Evolutionary conservation across 2,329 filamentous ascomycete species (phyloP).

Genomic region (Phaeoacremonium minimum): DNA sequence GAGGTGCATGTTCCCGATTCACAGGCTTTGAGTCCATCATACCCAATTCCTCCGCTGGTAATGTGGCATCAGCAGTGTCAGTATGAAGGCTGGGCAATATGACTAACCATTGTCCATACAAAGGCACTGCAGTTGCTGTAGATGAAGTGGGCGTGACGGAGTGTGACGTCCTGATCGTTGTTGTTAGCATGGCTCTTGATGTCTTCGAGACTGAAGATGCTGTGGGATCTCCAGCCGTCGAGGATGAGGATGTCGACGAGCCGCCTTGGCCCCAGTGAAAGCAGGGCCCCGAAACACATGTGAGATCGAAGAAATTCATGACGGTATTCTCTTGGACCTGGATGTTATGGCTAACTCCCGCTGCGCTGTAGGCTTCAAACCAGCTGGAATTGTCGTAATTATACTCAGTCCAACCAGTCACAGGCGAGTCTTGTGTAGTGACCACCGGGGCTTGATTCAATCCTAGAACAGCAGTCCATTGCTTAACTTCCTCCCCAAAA

Average conservation of each 20-base stretch:
- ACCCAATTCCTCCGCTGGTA: conserved; percentile 9
- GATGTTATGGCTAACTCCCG: conserved; percentile 32
- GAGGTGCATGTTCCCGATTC: conserved; percentile 5
- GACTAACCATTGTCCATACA: too few species aligned
- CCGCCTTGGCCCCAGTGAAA: conserved; percentile 30
- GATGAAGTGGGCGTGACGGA: too few species aligned
- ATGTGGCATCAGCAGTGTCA: too few species aligned
- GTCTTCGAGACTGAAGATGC: too few species aligned
- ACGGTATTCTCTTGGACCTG: conserved; percentile 29
- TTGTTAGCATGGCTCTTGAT: too few species aligned
- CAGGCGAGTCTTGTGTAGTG: conserved; percentile 23
- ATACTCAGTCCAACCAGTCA: conserved; percentile 29
- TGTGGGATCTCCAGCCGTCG: too few species aligned
- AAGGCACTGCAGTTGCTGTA: too few species aligned
- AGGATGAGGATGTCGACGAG: too few species aligned
- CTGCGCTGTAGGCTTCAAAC: conserved; percentile 34
- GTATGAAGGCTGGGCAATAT: too few species aligned
- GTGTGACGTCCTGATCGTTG: too few species aligned
- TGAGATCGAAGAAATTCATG: conserved; percentile 30
- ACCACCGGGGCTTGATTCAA: conserved; percentile 20
- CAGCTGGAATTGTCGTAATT: conserved; percentile 27
- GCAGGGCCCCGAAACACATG: conserved; percentile 23
- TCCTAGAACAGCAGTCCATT: conserved; percentile 41
- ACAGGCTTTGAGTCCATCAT: conserved; percentile 4
- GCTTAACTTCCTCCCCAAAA: conserved; percentile 49